A percentile compares a stretch with the other conserved stretches of the same genome.
These are phyloP conservation scores for Emericellopsis terricola DNA, from an alignment of 495 filamentous ascomycete genomes.

Conservation along the genomic window DNA sequence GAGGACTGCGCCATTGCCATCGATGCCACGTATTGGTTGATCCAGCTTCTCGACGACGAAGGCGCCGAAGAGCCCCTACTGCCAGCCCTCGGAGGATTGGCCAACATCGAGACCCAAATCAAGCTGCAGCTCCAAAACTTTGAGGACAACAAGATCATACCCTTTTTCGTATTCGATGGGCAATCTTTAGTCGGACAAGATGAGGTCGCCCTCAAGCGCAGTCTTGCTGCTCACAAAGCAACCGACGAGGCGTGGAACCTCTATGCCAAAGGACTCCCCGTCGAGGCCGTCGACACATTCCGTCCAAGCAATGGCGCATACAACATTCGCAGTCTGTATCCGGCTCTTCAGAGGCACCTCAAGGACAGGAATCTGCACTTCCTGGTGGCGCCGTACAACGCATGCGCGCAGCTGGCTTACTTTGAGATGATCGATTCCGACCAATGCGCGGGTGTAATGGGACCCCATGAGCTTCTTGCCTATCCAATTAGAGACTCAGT, in stretches of 20 bases:
- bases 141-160: constrained; percentile 42
- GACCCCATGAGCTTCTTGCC: constrained; percentile 70
- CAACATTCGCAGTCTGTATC: constrained; percentile 43
- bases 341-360: constrained; percentile 57
- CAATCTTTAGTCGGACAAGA: constrained; percentile 58
- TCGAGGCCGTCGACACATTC: constrained; percentile 66
- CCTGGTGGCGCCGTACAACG: constrained; percentile 77
- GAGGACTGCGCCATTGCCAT: constrained; percentile 61
- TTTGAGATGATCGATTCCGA: constrained; percentile 50
- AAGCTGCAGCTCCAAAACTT: constrained; percentile 54
- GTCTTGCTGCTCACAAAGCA: constrained; percentile 30
- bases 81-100: constrained; percentile 74
- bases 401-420: constrained; percentile 80
- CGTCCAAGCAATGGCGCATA: constrained; percentile 59
- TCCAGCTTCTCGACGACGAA: constrained; percentile 46
- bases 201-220: constrained; percentile 23
- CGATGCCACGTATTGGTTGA: constrained; percentile 80
- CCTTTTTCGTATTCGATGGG: constrained; percentile 81
- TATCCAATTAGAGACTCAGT: constrained; percentile 66
- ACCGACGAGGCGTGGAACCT: constrained; percentile 58
- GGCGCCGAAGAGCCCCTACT: constrained; percentile 69
- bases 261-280: constrained; percentile 64
- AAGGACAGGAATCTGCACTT: constrained; percentile 52
- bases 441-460: constrained; percentile 62
- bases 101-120: constrained; percentile 54